These are phyloP conservation scores for Aegilops tauschii DNA, from an alignment of 176 grass and related monocot species.

Conservation along the genomic window DNA sequence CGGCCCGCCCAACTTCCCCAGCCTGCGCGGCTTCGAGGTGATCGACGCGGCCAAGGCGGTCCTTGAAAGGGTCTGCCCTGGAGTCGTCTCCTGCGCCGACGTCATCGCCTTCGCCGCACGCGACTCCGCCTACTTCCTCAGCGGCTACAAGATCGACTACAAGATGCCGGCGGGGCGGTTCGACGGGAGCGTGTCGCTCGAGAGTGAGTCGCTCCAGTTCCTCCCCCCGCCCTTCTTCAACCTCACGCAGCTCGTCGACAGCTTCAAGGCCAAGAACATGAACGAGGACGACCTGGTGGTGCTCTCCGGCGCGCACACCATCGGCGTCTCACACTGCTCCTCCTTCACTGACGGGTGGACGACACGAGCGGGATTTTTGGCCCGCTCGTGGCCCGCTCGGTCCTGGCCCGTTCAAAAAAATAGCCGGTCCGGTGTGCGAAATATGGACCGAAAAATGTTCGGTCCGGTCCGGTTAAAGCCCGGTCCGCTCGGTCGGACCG, in stretches of 20 bases:
- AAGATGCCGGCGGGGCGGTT: constrained; percentile 23
- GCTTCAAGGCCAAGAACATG: constrained; percentile 43
- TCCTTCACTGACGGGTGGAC: background rate
- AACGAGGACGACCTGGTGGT: constrained; percentile 33
- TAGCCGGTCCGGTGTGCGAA: too few relatives aligned
- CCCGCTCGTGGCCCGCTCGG: too few relatives aligned
- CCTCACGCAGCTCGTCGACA: constrained; percentile 5
- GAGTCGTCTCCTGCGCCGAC: constrained; percentile 38
- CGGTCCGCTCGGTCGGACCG: too few relatives aligned
- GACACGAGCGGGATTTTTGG: too few relatives aligned
- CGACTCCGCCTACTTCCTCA: constrained; percentile 9
- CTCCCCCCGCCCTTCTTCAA: constrained; percentile 7
- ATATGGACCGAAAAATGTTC: too few relatives aligned
- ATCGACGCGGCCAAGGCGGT: constrained; percentile 44
- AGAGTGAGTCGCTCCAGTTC: constrained; percentile 28
- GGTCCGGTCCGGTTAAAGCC: too few relatives aligned
- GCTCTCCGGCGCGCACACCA: constrained; percentile 53
- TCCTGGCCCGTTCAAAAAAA: too few relatives aligned
- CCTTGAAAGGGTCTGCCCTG: constrained; percentile 19
- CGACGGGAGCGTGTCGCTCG: constrained; percentile 41
- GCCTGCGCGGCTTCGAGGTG: constrained; percentile 42
- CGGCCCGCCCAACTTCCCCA: constrained; percentile 3
- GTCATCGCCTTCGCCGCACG: constrained; percentile 29
- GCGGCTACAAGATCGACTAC: constrained; percentile 18
- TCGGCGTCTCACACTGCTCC: constrained; percentile 52